These are phyloP conservation scores for Protostelium mycophagum DNA, from an alignment of 78 protist species.

Conservation along the genomic window DNA sequence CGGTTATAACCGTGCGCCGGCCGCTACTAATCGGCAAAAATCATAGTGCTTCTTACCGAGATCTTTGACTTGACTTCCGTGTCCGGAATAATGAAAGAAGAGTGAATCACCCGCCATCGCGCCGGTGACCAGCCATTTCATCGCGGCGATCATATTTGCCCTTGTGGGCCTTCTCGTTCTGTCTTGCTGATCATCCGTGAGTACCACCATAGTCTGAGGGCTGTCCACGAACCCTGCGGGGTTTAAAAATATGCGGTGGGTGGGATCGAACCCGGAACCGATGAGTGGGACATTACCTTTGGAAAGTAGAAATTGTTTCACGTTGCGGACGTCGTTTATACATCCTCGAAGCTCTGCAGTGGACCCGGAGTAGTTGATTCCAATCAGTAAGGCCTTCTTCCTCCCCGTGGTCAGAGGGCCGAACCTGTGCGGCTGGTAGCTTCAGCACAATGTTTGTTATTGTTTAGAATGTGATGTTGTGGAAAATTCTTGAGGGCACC, in stretches of 20 bases:
- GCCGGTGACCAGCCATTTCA: constrained; percentile 20
- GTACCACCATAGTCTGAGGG: constrained; percentile 1
- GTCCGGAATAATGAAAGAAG: constrained; percentile 31
- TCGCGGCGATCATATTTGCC: constrained; percentile 18
- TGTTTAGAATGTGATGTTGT: not conserved
- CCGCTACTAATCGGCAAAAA: too few species aligned
- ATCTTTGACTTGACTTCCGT: constrained; percentile 34
- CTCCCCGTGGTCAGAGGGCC: not conserved
- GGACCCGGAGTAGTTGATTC: constrained; percentile 22
- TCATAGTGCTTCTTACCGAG: too few species aligned
- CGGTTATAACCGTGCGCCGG: too few species aligned
- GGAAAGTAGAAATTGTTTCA: constrained; percentile 6
- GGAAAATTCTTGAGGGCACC: not conserved
- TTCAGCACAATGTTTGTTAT: not conserved
- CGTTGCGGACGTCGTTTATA: constrained; percentile 16
- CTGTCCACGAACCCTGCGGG: not conserved
- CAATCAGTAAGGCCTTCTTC: constrained; percentile 19
- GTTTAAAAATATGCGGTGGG: constrained; percentile 3
- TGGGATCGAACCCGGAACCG: not conserved
- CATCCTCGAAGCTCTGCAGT: constrained; percentile 32
- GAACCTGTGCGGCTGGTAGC: not conserved
- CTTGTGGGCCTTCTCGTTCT: constrained; percentile 22
- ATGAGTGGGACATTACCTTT: not conserved
- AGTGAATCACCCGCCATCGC: constrained; percentile 40
- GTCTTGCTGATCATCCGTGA: constrained; percentile 4